phyloP scores from a whole-genome alignment of 108 stramenopile genomes.

The Conticribra guillardii region DNA sequence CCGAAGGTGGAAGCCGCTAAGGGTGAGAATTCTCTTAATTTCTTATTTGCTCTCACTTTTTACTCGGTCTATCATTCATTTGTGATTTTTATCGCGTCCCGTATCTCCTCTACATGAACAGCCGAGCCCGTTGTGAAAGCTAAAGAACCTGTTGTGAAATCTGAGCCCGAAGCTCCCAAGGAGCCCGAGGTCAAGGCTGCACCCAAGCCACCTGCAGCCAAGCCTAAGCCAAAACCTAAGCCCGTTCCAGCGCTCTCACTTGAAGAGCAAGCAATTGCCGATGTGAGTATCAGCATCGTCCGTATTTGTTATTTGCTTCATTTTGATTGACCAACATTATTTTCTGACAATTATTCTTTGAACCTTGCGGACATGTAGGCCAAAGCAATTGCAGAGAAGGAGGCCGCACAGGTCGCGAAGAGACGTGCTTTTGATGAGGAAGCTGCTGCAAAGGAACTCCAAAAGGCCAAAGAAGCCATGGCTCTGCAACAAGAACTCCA shows the following conservation, averaged over 20 bases:
- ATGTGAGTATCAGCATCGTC: slow-evolving; percentile 30
- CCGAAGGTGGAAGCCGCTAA: too few relatives aligned
- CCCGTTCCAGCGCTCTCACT: slow-evolving; percentile 55
- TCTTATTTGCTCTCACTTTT: too few relatives aligned
- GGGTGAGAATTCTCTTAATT: too few relatives aligned
- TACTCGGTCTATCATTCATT: too few relatives aligned
- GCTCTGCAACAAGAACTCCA: slow-evolving; percentile 55
- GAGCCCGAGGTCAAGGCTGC: slow-evolving; percentile 35
- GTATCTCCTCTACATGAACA: too few relatives aligned
- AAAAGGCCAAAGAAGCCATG: slow-evolving; percentile 66
- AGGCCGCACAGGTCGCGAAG: slow-evolving; percentile 64
- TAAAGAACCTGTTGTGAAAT: neutral
- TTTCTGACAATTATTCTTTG: neutral
- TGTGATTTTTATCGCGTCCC: too few relatives aligned
- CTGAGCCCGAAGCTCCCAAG: slow-evolving; percentile 9
- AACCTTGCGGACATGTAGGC: slow-evolving; percentile 22
- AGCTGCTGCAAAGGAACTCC: slow-evolving; percentile 65
- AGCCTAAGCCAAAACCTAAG: slow-evolving; percentile 35
- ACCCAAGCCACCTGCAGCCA: slow-evolving; percentile 33
- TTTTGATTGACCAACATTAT: neutral
- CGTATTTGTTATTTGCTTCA: neutral
- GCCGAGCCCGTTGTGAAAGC: slow-evolving; percentile 7
- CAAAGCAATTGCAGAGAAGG: slow-evolving; percentile 60
- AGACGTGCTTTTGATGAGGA: slow-evolving; percentile 62
- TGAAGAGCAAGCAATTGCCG: slow-evolving; percentile 73